Base-by-base conservation (phyloP, 2,329 filamentous ascomycete genomes). In the Trichoderma hamatum region DNA sequence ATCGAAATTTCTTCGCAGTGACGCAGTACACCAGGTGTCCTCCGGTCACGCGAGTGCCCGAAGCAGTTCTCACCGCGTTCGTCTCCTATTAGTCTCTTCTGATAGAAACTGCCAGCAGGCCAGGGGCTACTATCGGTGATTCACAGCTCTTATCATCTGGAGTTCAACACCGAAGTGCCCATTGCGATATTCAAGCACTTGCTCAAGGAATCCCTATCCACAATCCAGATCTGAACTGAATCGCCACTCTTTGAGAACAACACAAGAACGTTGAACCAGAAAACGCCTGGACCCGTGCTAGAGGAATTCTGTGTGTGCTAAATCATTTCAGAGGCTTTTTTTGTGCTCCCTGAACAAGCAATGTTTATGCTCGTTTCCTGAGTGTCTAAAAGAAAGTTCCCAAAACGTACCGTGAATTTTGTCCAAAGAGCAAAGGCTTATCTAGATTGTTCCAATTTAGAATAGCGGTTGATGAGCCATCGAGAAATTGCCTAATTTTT, bases 391-490 rank as follows among this genome's bases (percentile, higher is more conserved):
- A 55, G 55, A n/a, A 60, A 36, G 7, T 3, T 4, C 4, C 1
- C 9, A 24, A 49, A n/a, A 66, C 68, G 19, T 69, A 69, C 68
- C 28, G 43, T 30, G 32, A 51, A 19, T 5, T 55, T 5, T 21
- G 28, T 9, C 30, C 30, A n/a, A 30, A 52, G 5, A 62, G 11
- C 30, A 26, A 9, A 9, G 64, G 30, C 9, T 36, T 67, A 49
- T n/a, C 32, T 13, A 49, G 32, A n/a, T 30, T 39, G 3, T 28
- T 26, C 26, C 69, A 16, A 26, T 72, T 72, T n/a, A 78, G 66
- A 30, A 76, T 71, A 3, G 75, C 76, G 66, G 78, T 73, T 2
- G 75, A 74, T 1, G 72, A 73, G 56, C 74, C 74, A 30, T 54
- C 63, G 34, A 68, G 32, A 30, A 43, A 55, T 19, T 70, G 60